Evolutionary conservation across 2,329 filamentous ascomycete genomes (phyloP), one percentile per base, ranked within the genome.

Genomic region (Phoma sp.): DNA sequence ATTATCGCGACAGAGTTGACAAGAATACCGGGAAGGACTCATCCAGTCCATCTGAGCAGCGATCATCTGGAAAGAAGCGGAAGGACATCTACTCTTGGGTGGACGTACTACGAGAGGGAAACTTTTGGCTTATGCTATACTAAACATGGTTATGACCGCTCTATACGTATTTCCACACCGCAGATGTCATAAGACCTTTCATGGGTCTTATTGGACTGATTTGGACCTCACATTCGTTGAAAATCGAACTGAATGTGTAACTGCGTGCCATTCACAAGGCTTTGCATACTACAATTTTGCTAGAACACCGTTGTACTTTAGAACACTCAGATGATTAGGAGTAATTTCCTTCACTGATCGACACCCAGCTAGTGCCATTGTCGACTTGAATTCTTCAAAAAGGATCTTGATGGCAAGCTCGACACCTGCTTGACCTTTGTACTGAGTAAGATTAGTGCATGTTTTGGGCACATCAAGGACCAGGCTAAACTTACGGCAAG

Each of bases 351-450:
- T 37, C 19, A 60, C 43, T 15, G 54, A 46, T 10, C 43, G 45
- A 27, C 60, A 55, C 46, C 70, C 68, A 15, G 66, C 66, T 21
- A 73, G 50, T 5, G 61, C 63, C 69, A 72, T 73, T 5, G 67
- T 69, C 10, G 65, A 55, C 46, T 50, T 67, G 44, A 72, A 68
- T 41, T 71, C 69, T 15, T 69, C 56, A 21, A 65, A 39, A 21
- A 79, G 46, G 24, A 83, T 75, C 36, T 73, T 77, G 44, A 84
- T 53, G 19, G 79, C 80, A 40, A 78, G 58, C 57, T 78, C 77
- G 2, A 76, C 74, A 2, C 74, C 74, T 29, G 66, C 58, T 50
- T 75, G 67, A 0, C 74, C 74, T 39, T 75, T 69, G 53, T 76
- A 75, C 72, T 74, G 38, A 22, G 24, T 15, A 21, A 6, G 6